Evolutionary conservation across 75 land plant species (phyloP).

Genomic region (Pinus taeda): DNA sequence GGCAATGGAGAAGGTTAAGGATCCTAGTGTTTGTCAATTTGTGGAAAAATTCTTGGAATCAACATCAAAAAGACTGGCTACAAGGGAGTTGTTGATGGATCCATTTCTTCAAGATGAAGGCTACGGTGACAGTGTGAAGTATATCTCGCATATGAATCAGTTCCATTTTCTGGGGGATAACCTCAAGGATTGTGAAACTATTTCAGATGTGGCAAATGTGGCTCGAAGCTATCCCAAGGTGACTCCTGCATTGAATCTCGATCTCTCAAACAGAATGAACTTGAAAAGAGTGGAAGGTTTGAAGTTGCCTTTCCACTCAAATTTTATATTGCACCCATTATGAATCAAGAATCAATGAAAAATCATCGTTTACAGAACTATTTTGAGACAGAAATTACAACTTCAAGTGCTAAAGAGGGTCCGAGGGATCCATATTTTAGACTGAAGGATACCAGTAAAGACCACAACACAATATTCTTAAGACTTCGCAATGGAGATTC

Average conservation of each 20-base stretch:
- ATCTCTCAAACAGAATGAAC: not conserved
- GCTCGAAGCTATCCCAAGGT: constrained; percentile 1
- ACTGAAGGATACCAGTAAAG: constrained; percentile 45
- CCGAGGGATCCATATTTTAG: constrained; percentile 50
- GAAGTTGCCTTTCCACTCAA: not conserved
- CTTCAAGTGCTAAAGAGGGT: not conserved
- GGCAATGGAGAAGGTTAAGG: too few species aligned
- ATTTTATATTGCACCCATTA: not conserved
- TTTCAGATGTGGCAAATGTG: not conserved
- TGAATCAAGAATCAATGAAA: not conserved
- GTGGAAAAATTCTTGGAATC: too few species aligned
- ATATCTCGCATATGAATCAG: too few species aligned
- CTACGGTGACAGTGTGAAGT: not conserved
- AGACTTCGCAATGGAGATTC: constrained; percentile 53
- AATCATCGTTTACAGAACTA: not conserved
- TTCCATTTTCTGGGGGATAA: not conserved
- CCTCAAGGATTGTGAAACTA: not conserved
- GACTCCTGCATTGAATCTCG: not conserved
- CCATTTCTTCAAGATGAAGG: constrained; percentile 38
- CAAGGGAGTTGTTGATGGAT: too few species aligned
- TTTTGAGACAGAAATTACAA: not conserved
- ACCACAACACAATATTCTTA: constrained; percentile 47
- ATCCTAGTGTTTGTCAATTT: too few species aligned
- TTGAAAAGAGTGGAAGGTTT: constrained; percentile 1
- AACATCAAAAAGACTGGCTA: too few species aligned